Conservation (phyloP, 1,284 basidiomycete genomes). For the Cutaneotrichosporon spelunceum region DNA sequence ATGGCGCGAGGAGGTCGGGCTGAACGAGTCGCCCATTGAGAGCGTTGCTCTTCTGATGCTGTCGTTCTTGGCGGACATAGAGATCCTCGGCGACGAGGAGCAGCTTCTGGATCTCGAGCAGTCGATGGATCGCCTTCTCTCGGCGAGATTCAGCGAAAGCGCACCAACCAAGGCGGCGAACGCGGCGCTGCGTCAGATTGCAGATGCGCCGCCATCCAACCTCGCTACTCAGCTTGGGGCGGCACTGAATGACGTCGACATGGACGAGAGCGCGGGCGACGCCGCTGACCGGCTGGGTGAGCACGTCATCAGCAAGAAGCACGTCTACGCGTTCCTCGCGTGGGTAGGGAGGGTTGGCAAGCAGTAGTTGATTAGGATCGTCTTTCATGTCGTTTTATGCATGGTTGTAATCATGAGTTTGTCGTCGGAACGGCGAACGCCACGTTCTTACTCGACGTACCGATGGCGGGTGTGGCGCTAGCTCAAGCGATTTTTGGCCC, state of each 20-base stretch:
- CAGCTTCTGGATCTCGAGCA: background rate
- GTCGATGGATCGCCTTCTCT: conserved; percentile 3
- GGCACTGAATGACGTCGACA: conserved; percentile 11
- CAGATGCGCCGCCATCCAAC: conserved; percentile 10
- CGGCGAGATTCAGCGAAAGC: conserved; percentile 6
- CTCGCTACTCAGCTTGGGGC: conserved; percentile 6
- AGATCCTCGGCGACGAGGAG: background rate
- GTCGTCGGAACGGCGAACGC: too few species aligned
- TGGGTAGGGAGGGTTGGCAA: conserved; percentile 7
- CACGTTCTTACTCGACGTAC: too few species aligned
- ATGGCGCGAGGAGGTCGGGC: conserved; percentile 13
- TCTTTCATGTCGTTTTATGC: background rate
- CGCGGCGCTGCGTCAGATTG: conserved; percentile 10
- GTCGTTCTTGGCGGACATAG: background rate
- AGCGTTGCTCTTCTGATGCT: conserved; percentile 7
- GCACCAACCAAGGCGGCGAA: conserved; percentile 19
- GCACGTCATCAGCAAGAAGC: background rate
- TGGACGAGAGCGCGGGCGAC: conserved; percentile 7
- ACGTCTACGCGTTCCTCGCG: conserved; percentile 3
- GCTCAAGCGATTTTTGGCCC: too few species aligned
- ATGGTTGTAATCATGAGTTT: background rate
- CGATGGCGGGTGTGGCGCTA: too few species aligned
- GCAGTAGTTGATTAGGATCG: background rate
- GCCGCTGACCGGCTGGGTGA: conserved; percentile 4
- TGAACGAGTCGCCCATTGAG: conserved; percentile 11